These are phyloP conservation scores for Fusarium protoensiforme DNA, from an alignment of 2,329 filamentous ascomycete species.

Conservation along the genomic window DNA sequence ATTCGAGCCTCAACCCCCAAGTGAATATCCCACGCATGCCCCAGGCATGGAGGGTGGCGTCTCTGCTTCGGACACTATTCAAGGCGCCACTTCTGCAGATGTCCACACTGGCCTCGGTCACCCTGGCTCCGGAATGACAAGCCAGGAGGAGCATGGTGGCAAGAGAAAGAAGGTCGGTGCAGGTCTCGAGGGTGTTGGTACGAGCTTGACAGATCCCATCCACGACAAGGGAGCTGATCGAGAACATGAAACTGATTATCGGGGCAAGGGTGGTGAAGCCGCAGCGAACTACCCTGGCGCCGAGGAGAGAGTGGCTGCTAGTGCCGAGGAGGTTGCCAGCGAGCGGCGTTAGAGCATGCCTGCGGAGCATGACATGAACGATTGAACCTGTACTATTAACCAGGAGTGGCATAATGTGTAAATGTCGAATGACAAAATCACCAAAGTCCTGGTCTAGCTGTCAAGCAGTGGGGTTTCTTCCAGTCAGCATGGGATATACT, in stretches of 20 bases:
- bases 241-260: conserved; percentile 37
- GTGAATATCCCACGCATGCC: conserved; percentile 51
- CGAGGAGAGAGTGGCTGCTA: conserved; percentile 33
- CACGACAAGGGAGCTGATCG: conserved; percentile 46
- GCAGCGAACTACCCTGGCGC: conserved; percentile 33
- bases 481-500: neutral
- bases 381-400: conserved; percentile 17
- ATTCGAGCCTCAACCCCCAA: conserved; percentile 52
- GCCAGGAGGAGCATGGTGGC: conserved; percentile 53
- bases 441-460: neutral
- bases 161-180: conserved; percentile 50
- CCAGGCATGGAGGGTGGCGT: conserved; percentile 41
- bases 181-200: conserved; percentile 54
- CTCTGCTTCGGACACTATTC: conserved; percentile 51
- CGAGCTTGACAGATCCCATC: conserved; percentile 44
- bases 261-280: conserved; percentile 25
- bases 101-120: conserved; percentile 57
- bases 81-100: conserved; percentile 57
- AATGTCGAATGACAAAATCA: conserved; percentile 23
- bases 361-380: neutral
- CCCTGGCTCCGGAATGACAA: conserved; percentile 56
- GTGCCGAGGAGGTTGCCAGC: conserved; percentile 38
- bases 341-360: conserved; percentile 26
- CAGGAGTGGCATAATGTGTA: conserved; percentile 22
- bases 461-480: neutral